Evolutionary conservation across 225 moss, liverwort and hornwort genomes (phyloP).

Genomic region (Lunularia cruciata): DNA sequence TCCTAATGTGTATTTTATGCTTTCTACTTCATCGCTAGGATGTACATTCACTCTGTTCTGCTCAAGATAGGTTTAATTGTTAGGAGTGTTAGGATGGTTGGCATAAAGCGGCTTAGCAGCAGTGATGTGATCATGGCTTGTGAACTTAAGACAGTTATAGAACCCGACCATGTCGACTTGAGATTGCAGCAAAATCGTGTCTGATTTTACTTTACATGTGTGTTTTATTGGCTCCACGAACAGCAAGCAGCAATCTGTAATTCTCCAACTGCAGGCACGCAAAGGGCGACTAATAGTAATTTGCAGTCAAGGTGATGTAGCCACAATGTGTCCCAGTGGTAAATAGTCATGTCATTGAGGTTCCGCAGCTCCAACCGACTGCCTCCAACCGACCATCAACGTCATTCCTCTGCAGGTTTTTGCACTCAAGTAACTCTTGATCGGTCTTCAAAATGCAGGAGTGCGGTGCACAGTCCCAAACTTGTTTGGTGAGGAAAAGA

Average conservation of each 20-base stretch:
- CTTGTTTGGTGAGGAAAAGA: no score
- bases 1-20: no score
- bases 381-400: slow-evolving; percentile 96
- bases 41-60: no score
- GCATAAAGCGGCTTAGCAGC: no score
- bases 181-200: no score
- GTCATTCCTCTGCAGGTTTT: slow-evolving; percentile 89
- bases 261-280: slow-evolving; percentile 96
- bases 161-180: no score
- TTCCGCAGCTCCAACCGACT: slow-evolving; percentile 95
- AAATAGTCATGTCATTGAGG: slow-evolving; percentile 91
- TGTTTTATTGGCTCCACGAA: slow-evolving; percentile 15
- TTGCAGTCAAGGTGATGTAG: slow-evolving; percentile 91
- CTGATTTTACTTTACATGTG: no score
- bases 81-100: no score
- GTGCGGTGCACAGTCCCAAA: neutral
- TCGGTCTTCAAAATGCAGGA: neutral
- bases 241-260: slow-evolving; percentile 99
- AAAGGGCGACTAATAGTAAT: slow-evolving; percentile 95
- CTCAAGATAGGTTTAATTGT: no score
- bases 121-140: no score
- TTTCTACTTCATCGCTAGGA: no score
- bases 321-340: slow-evolving; percentile 91
- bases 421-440: neutral
- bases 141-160: no score